Conservation (phyloP, 2,329 filamentous ascomycete genomes). For the Hirsutella thompsonii region DNA sequence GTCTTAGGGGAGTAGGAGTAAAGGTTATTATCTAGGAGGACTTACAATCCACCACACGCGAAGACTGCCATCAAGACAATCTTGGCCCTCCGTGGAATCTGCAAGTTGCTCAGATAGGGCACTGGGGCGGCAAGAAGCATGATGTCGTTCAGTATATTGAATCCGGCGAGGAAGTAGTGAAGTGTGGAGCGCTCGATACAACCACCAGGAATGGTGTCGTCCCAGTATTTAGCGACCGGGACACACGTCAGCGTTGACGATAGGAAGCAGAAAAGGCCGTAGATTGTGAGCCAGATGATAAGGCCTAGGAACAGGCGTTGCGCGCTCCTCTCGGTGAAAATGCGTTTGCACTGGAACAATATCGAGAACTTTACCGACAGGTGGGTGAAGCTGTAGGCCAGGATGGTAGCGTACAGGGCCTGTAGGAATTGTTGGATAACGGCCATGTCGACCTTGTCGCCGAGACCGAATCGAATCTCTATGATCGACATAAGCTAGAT, state of each 20-base stretch:
- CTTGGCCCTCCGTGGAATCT: slow-evolving; percentile 25
- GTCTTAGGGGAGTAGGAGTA: background rate
- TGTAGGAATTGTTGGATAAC: slow-evolving; percentile 9
- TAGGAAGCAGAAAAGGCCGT: slow-evolving; percentile 9
- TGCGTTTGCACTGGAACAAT: slow-evolving; percentile 14
- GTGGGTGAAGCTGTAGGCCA: slow-evolving; percentile 13
- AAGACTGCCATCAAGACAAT: slow-evolving; percentile 25
- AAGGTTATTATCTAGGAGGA: background rate
- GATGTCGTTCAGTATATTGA: slow-evolving; percentile 20
- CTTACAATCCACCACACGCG: slow-evolving; percentile 24
- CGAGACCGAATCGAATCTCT: slow-evolving; percentile 13
- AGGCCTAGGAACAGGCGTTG: slow-evolving; percentile 10
- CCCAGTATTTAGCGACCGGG: slow-evolving; percentile 15
- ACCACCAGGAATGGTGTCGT: slow-evolving; percentile 9
- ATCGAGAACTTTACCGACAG: slow-evolving; percentile 15
- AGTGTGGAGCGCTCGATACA: slow-evolving; percentile 12
- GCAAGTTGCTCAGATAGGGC: slow-evolving; percentile 20
- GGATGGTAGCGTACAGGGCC: slow-evolving; percentile 11
- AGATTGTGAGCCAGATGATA: slow-evolving; percentile 10
- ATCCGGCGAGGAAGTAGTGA: slow-evolving; percentile 15
- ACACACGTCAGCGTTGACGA: slow-evolving; percentile 13
- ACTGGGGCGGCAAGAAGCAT: slow-evolving; percentile 14
- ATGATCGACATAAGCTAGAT: background rate
- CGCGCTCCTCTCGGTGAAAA: slow-evolving; percentile 10
- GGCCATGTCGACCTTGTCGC: slow-evolving; percentile 6